phyloP scores from a whole-genome alignment of 495 filamentous ascomycete genomes.

The Penicillium daleae region DNA sequence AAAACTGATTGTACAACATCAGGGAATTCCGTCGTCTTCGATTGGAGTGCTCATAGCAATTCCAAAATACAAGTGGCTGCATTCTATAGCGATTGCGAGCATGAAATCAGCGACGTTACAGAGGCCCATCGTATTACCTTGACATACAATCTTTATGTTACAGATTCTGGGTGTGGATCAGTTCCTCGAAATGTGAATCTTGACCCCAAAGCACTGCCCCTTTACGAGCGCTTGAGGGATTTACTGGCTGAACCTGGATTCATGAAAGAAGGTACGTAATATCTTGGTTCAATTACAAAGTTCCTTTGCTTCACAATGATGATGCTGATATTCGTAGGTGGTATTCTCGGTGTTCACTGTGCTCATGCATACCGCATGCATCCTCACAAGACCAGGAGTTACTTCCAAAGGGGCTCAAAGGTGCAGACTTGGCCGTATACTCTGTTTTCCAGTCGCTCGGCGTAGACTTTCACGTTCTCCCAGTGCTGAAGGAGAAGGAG shows the following conservation, averaged over 20 bases:
- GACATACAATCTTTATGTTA: constrained; percentile 61
- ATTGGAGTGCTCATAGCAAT: constrained; percentile 41
- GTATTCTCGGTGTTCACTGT: constrained; percentile 39
- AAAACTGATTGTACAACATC: constrained; percentile 27
- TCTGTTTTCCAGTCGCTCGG: constrained; percentile 27
- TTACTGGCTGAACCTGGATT: constrained; percentile 19
- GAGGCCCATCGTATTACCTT: constrained; percentile 57
- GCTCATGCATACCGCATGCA: constrained; percentile 40
- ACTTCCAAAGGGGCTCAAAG: constrained; percentile 53
- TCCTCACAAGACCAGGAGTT: constrained; percentile 40
- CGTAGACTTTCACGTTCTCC: constrained; percentile 18
- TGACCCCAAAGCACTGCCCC: constrained; percentile 15
- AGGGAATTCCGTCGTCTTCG: constrained; percentile 37
- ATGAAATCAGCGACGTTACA: constrained; percentile 60
- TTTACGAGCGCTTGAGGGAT: constrained; percentile 13
- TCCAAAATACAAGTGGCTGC: constrained; percentile 57
- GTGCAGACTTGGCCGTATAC: constrained; percentile 29
- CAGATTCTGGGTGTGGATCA: constrained; percentile 15
- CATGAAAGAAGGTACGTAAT: constrained; percentile 20
- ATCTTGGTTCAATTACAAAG: not conserved
- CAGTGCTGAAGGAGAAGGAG: constrained; percentile 16
- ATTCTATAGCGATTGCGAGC: constrained; percentile 65
- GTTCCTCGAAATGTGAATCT: constrained; percentile 5
- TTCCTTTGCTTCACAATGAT: not conserved
- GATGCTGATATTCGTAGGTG: constrained; percentile 17